phyloP scores from a whole-genome alignment of 179 eudicot species.

The Sideroxylon spinosum region DNA sequence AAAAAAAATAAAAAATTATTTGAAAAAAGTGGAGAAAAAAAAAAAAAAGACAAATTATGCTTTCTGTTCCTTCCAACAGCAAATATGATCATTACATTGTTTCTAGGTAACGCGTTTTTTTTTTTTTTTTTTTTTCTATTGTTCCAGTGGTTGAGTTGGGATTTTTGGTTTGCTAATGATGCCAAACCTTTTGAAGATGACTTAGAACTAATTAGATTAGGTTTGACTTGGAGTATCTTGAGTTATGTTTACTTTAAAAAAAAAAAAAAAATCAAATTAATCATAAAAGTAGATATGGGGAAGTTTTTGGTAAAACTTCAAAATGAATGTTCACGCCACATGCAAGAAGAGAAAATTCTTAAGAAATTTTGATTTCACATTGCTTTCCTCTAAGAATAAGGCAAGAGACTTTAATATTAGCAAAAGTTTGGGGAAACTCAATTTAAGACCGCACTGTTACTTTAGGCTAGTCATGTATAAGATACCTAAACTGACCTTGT shows the following conservation, averaged over 20 bases:
- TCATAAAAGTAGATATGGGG: too few species aligned
- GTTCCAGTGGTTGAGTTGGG: background rate
- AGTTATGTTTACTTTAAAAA: too few species aligned
- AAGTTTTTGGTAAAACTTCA: too few species aligned
- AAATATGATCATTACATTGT: background rate
- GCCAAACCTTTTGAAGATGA: background rate
- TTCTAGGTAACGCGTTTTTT: too few species aligned
- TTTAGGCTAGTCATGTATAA: too few species aligned
- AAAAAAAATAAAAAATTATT: background rate
- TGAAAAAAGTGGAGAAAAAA: background rate
- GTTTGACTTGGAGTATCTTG: too few species aligned
- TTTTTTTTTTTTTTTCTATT: background rate
- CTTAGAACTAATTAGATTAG: too few species aligned
- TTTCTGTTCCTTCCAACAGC: conserved; percentile 6
- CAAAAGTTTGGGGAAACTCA: background rate
- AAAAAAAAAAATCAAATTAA: too few species aligned
- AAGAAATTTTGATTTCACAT: background rate
- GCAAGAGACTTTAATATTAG: background rate
- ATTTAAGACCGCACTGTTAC: background rate
- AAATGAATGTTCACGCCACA: too few species aligned
- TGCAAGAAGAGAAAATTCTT: too few species aligned
- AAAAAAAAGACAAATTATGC: background rate
- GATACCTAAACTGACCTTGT: too few species aligned
- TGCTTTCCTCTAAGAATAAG: background rate
- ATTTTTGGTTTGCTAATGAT: background rate